Base-by-base conservation (phyloP, 352 stramenopile species). In the Saprolegnia diclina region DNA sequence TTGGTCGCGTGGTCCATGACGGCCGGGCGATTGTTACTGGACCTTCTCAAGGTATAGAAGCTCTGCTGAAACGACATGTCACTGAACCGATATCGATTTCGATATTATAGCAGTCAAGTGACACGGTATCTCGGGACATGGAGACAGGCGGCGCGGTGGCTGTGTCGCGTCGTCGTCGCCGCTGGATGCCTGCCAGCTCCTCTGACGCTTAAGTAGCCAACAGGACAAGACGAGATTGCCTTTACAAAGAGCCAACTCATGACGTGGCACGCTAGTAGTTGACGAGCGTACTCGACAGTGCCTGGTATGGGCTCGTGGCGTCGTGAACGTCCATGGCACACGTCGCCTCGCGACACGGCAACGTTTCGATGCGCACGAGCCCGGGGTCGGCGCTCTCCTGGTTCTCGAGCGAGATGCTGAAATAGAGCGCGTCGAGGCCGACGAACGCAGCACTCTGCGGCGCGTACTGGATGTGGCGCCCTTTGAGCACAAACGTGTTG, bases 401-500 rank as follows among this genome's bases (percentile, higher is more conserved):
- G 0, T 64, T 74, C 0, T 75, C 77, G 29, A 92, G 63, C 13
- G 71, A 70, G 42, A 89, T 80, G 13, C 77, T 74, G 67, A 80
- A 92, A 21, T 82, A 89, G 59, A 90, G 77, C 22, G 77, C 74
- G 52, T 92, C 84, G 0, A 75, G 37, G 1, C 84, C 84, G 10
- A 65, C 70, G 37, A 87, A 90, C 7, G 71, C 81, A 7, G 64
- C 18, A 3, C 21, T 7, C 16, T 85, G 71, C 0, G 84, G 84
- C 0, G 89, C 73, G 65, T 89, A 92, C 59, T 79, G 79, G 5
- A 92, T 71, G n/a, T 79, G 48, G 0, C 63, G 21, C 7, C 29
- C 37, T 38, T 69, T 69, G 48, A 40, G 7, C 5, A 69, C 29
- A n/a, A 69, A 42, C 13, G 53, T 52, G 42, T 59, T 22, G 63